These are phyloP conservation scores for Tetratostichococcus sp. DNA, from an alignment of 139 green algal species.

Conservation along the genomic window DNA sequence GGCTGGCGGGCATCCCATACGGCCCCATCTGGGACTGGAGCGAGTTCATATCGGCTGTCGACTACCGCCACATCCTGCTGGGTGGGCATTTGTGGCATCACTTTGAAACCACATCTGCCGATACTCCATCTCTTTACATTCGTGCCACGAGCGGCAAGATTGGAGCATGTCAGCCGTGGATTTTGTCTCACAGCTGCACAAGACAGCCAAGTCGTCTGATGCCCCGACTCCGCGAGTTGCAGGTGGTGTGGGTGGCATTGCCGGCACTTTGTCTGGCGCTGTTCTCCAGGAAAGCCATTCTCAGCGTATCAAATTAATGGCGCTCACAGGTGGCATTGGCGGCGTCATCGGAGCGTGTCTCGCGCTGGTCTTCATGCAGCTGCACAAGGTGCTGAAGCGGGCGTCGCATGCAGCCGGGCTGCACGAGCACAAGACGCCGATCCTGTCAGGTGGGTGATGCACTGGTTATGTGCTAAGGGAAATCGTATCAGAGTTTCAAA, in stretches of 20 bases:
- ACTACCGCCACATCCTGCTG: constrained; percentile 33
- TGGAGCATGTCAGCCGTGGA: no score
- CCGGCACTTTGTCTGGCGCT: no score
- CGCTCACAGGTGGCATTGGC: constrained; percentile 21
- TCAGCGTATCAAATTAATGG: neutral
- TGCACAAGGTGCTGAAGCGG: constrained; percentile 14
- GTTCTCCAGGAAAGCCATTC: no score
- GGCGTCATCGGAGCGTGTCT: constrained; percentile 19
- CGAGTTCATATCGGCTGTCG: constrained; percentile 9
- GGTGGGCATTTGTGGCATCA: constrained; percentile 7
- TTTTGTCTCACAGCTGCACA: no score
- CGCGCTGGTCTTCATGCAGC: constrained; percentile 22
- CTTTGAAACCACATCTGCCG: neutral
- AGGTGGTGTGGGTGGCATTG: no score
- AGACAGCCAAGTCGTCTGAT: no score
- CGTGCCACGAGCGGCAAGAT: no score
- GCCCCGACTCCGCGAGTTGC: no score
- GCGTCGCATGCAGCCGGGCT: neutral
- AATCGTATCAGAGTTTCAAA: no score
- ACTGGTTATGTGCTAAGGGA: no score
- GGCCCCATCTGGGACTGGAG: constrained; percentile 36
- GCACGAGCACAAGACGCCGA: constrained; percentile 38
- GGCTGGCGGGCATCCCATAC: constrained; percentile 25
- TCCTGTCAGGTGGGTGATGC: constrained; percentile 12
- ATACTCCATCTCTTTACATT: no score